Conservation (phyloP, 139 green algal genomes). For the Chlorella sorokiniana region DNA sequence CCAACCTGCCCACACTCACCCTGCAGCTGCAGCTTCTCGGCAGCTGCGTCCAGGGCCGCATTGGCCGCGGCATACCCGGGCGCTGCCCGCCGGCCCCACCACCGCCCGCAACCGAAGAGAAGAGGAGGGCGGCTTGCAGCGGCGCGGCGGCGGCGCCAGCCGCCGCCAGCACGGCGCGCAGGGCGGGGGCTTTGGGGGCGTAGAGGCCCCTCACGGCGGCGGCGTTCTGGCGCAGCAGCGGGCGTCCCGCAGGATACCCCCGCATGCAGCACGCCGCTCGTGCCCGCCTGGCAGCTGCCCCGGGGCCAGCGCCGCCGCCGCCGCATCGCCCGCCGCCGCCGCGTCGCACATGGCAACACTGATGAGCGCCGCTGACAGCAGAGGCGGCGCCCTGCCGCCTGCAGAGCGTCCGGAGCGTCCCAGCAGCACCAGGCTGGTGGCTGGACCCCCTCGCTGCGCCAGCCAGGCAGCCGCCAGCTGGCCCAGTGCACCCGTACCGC, state of each 20-base stretch:
- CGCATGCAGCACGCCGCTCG: conserved; percentile 61
- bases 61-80: conserved; percentile 55
- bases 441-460: background rate
- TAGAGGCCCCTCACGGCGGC: conserved; percentile 40
- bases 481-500: conserved; percentile 35
- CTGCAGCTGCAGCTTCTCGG: background rate
- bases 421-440: background rate
- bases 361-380: background rate
- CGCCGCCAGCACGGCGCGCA: background rate
- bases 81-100: conserved; percentile 42
- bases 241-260: conserved; percentile 67
- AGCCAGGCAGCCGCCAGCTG: conserved; percentile 34
- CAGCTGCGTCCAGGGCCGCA: conserved; percentile 37
- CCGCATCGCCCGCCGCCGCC: conserved; percentile 13
- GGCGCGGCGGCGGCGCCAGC: background rate
- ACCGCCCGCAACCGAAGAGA: conserved; percentile 60
- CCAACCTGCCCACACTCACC: background rate
- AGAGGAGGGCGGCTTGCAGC: conserved; percentile 45
- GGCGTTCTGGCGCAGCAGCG: conserved; percentile 48
- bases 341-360: conserved; percentile 32
- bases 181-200: conserved; percentile 56
- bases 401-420: conserved; percentile 24
- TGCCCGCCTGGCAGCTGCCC: background rate
- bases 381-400: background rate
- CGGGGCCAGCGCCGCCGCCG: background rate